Percentiles rank a stretch among this genome's conserved stretches.
phyloP scores from a whole-genome alignment of 2,329 filamentous ascomycete genomes.

The Arthrobotrys pseudoclavata region DNA sequence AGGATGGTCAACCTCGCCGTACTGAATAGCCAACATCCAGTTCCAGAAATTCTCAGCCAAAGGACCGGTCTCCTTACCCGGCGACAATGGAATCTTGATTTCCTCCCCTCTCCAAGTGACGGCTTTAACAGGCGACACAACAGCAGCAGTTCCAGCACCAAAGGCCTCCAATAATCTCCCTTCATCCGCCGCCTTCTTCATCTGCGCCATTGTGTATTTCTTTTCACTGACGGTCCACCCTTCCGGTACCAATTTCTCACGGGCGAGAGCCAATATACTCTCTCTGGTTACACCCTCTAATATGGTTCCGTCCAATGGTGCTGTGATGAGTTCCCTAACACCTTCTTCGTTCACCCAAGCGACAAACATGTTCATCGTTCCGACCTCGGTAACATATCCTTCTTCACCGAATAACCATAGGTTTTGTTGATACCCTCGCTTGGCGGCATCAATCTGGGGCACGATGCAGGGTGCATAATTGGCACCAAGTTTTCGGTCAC shows the following conservation, averaged over 20 bases:
- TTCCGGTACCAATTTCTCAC: conserved; percentile 83
- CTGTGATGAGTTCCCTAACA: conserved; percentile 92
- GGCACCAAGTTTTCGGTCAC: conserved; percentile 97
- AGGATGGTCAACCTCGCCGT: conserved; percentile 89
- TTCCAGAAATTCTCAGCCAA: conserved; percentile 89
- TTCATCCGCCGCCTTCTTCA: conserved; percentile 83
- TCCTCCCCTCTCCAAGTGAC: conserved; percentile 86
- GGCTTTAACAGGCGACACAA: conserved; percentile 88
- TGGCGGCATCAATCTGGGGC: conserved; percentile 92
- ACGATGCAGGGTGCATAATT: conserved; percentile 99
- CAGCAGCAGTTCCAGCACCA: conserved; percentile 91
- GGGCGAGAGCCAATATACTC: conserved; percentile 86
- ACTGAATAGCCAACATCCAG: conserved; percentile 96
- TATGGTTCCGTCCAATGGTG: conserved; percentile 95
- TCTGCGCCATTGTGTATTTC: conserved; percentile 90
- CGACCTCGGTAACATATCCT: conserved; percentile 95
- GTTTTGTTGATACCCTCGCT: conserved; percentile 96
- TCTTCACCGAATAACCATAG: conserved; percentile 97
- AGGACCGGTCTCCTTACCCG: conserved; percentile 87
- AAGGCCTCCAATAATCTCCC: conserved; percentile 93
- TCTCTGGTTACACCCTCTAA: conserved; percentile 94
- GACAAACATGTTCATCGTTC: conserved; percentile 98
- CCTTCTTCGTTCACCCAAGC: conserved; percentile 87
- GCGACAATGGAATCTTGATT: conserved; percentile 85
- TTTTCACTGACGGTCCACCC: conserved; percentile 91